Conservation (phyloP, 2,329 filamentous ascomycete species). For the Botryotinia convoluta region DNA sequence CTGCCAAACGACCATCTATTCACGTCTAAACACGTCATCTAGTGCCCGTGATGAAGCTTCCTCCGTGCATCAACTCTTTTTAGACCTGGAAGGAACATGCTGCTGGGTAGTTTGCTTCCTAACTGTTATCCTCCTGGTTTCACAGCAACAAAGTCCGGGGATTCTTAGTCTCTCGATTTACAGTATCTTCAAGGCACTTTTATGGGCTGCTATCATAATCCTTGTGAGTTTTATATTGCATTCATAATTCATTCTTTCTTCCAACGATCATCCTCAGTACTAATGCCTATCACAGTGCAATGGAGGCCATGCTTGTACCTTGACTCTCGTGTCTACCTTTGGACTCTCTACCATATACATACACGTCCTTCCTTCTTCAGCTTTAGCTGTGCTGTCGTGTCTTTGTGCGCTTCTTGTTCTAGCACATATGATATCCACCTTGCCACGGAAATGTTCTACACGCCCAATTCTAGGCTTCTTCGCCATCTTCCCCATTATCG, state of each 20-base stretch:
- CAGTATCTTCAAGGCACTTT: conserved; percentile 3
- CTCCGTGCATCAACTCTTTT: background rate
- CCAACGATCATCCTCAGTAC: background rate
- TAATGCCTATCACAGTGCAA: conserved; percentile 9
- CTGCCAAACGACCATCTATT: conserved; percentile 15
- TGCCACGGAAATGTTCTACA: background rate
- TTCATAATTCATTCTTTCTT: background rate
- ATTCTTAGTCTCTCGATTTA: background rate
- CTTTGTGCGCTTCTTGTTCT: conserved; percentile 13
- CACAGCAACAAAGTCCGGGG: background rate
- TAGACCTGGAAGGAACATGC: conserved; percentile 10
- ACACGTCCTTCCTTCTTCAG: background rate
- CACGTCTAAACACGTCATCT: background rate
- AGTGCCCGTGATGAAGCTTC: background rate
- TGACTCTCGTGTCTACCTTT: conserved; percentile 16
- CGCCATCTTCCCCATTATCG: background rate
- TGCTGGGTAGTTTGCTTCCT: conserved; percentile 20
- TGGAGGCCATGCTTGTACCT: conserved; percentile 12
- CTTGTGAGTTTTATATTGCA: background rate
- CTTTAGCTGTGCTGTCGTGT: conserved; percentile 3
- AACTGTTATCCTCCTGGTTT: conserved; percentile 14
- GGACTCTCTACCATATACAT: conserved; percentile 17
- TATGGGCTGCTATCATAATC: conserved; percentile 8
- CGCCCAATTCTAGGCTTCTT: background rate
- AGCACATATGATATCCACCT: background rate